These are phyloP conservation scores for Xylaria acuta DNA, from an alignment of 495 filamentous ascomycete species.

Conservation along the genomic window DNA sequence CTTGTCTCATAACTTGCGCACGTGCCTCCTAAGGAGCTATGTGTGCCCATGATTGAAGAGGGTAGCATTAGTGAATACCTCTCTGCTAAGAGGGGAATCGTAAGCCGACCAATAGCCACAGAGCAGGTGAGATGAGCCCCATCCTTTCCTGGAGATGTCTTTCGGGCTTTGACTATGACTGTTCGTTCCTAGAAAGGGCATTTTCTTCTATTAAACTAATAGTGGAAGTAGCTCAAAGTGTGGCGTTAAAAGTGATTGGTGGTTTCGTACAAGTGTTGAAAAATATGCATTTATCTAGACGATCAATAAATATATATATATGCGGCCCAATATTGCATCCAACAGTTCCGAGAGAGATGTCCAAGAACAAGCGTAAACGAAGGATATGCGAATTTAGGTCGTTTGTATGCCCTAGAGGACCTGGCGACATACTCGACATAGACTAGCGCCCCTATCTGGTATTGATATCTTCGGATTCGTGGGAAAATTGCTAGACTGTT, in stretches of 20 bases:
- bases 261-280: neutral
- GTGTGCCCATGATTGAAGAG: neutral
- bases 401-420: neutral
- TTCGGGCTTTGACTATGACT: neutral
- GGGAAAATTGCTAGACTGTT: neutral
- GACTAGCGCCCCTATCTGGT: neutral
- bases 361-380: neutral
- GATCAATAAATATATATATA: neutral
- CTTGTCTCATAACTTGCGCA: conserved; percentile 11
- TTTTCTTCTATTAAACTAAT: neutral
- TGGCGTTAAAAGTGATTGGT: neutral
- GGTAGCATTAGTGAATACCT: no score
- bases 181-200: neutral
- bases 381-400: neutral
- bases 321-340: neutral
- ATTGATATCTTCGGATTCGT: neutral
- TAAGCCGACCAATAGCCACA: conserved; percentile 16
- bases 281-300: neutral
- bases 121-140: neutral
- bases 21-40: neutral
- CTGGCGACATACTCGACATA: neutral
- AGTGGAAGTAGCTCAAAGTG: neutral
- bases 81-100: neutral
- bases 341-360: neutral
- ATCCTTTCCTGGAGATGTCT: neutral